Percentiles rank a stretch among this genome's conserved stretches.
phyloP scores from a whole-genome alignment of 495 filamentous ascomycete genomes.

The Penicillium argentinense region DNA sequence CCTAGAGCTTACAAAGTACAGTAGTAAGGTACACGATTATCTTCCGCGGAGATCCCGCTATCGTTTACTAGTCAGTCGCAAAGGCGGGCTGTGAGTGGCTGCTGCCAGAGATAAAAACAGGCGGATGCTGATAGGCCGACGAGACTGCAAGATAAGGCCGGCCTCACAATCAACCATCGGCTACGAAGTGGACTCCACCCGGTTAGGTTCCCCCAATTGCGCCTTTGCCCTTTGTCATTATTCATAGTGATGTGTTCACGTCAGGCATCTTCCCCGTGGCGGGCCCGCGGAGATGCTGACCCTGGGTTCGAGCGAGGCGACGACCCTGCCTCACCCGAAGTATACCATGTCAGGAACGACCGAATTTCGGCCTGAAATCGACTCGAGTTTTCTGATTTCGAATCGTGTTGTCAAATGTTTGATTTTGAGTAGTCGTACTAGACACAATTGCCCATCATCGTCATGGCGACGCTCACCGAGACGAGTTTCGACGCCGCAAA shows the following conservation, averaged over 20 bases:
- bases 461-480: constrained; percentile 35
- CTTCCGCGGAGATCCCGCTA: constrained; percentile 21
- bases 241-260: background rate
- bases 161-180: background rate
- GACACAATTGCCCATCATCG: background rate
- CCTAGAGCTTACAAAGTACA: background rate
- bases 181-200: background rate
- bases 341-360: too few species aligned
- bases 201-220: too few species aligned
- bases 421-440: too few species aligned
- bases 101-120: constrained; percentile 3
- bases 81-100: too few species aligned
- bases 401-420: too few species aligned
- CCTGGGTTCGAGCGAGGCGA: too few species aligned
- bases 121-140: background rate
- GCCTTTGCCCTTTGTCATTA: background rate
- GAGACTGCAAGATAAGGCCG: too few species aligned
- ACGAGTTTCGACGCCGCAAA: constrained; percentile 12
- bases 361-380: too few species aligned
- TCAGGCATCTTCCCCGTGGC: background rate
- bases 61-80: too few species aligned
- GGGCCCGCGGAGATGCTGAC: background rate
- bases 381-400: too few species aligned
- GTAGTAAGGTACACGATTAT: too few species aligned
- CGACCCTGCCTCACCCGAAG: too few species aligned